Evolutionary conservation across 345 rosid species (phyloP).

Genomic region (Psidium friedrichsthalianum): DNA sequence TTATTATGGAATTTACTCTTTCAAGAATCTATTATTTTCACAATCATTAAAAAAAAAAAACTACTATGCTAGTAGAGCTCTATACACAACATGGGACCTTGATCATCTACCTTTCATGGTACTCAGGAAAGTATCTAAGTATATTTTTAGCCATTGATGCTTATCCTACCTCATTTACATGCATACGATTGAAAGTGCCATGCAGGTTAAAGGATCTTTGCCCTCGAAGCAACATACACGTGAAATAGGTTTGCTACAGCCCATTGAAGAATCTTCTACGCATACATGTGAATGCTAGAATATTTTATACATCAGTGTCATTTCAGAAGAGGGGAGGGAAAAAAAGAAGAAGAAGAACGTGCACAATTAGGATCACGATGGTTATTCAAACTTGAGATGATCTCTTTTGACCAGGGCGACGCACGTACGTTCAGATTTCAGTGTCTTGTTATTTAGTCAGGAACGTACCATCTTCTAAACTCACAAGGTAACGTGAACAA

Average conservation of each 20-base stretch:
- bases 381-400: not conserved
- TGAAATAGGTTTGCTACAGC: not conserved
- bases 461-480: not conserved
- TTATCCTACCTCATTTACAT: not conserved
- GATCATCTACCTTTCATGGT: not conserved
- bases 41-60: no score
- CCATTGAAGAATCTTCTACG: not conserved
- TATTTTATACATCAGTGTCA: not conserved
- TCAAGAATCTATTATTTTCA: no score
- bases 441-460: not conserved
- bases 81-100: not conserved
- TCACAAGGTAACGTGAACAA: not conserved
- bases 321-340: not conserved
- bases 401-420: not conserved
- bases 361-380: not conserved
- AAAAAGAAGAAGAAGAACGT: not conserved
- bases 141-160: not conserved
- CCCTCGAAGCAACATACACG: not conserved
- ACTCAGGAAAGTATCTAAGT: not conserved
- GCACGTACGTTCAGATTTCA: not conserved
- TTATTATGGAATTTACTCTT: no score
- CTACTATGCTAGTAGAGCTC: no score
- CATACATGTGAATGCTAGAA: not conserved
- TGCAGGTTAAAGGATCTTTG: not conserved
- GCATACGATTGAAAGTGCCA: not conserved